Evolutionary conservation across 768 basidiomycete species (phyloP), one percentile per base, ranked within the genome.

Genomic region (Dacryopinax primogenitus): DNA sequence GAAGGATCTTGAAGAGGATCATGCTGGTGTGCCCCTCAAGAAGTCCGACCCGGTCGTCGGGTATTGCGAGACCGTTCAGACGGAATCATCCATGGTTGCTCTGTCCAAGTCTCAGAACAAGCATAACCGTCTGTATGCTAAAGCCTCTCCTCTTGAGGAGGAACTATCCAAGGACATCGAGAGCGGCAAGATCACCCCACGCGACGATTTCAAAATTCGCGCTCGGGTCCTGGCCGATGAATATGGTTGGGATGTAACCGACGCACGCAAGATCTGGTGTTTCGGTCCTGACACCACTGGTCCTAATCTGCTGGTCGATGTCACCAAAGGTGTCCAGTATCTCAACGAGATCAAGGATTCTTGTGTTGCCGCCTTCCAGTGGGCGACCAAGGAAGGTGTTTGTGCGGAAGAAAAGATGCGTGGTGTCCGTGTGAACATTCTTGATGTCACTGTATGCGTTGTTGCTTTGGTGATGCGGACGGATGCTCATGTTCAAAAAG

Each of bases 261-360:
- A 99, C 73, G 96, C 96, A 71, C 84, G 96, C 74, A 97, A 96
- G 84, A 98, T 99, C 74, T 99, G 96, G 96, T 92, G 90, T 78
- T 99, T 99, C 83, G 96, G 95, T 71, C 96, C 96, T 68, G 96
- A 99, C 70, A 96, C 92, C 63, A 92, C 90, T 70, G 96, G 96
- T 45, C 86, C 96, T 66, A 99, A 99, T 79, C 77, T 99, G 77
- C 78, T 99, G 77, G 92, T 96, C 72, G 96, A 99, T 78, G 90
- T 88, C 71, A 97, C 96, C 72, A 99, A 98, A 84, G 96, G 92
- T 81, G 92, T 96, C 66, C 96, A 99, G 74, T 98, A 96, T 81
- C 80, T 99, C 68, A 95, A 92, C 76, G 96, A 99, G 84, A 99
- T 99, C 83, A 98, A 99, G 83, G 96, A 99, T 77, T 98, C 96